These are phyloP conservation scores for Cladophialophora bantiana DNA, from an alignment of 2,329 filamentous ascomycete genomes.

Conservation along the genomic window DNA sequence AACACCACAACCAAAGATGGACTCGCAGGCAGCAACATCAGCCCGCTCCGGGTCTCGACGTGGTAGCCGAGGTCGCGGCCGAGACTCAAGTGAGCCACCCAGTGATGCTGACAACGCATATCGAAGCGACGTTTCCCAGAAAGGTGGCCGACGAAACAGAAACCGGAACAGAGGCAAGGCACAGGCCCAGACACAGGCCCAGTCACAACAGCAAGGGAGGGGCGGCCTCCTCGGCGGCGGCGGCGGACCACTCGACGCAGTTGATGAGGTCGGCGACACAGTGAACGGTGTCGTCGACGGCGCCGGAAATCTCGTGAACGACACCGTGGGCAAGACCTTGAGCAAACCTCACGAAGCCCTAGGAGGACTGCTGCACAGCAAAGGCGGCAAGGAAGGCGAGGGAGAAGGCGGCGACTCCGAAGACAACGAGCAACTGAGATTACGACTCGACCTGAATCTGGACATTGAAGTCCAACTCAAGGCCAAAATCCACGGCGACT, in stretches of 20 bases:
- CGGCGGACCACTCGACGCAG: conserved; percentile 60
- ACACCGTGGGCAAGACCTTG: conserved; percentile 58
- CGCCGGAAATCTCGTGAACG: conserved; percentile 63
- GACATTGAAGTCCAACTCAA: conserved; percentile 70
- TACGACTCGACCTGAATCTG: conserved; percentile 66
- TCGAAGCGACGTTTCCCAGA: conserved; percentile 61
- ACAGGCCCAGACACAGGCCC: conserved; percentile 53
- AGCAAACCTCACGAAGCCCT: conserved; percentile 53
- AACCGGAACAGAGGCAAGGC: conserved; percentile 51
- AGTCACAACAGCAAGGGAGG: conserved; percentile 52
- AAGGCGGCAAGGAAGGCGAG: conserved; percentile 48
- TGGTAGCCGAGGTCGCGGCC: conserved; percentile 41
- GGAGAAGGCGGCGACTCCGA: conserved; percentile 30
- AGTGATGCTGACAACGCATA: conserved; percentile 62
- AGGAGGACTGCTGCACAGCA: conserved; percentile 43
- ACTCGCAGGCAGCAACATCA: conserved; percentile 23
- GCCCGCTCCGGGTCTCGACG: conserved; percentile 39
- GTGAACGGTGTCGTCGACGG: conserved; percentile 50
- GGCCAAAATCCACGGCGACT: conserved; percentile 69
- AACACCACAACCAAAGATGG: conserved; percentile 39
- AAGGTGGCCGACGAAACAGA: conserved; percentile 60
- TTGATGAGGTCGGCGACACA: conserved; percentile 64
- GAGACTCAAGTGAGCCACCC: conserved; percentile 51
- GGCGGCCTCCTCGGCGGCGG: conserved; percentile 45
- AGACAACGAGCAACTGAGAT: conserved; percentile 53